These are phyloP conservation scores for Monilinia laxa DNA, from an alignment of 2,329 filamentous ascomycete species.

Conservation along the genomic window DNA sequence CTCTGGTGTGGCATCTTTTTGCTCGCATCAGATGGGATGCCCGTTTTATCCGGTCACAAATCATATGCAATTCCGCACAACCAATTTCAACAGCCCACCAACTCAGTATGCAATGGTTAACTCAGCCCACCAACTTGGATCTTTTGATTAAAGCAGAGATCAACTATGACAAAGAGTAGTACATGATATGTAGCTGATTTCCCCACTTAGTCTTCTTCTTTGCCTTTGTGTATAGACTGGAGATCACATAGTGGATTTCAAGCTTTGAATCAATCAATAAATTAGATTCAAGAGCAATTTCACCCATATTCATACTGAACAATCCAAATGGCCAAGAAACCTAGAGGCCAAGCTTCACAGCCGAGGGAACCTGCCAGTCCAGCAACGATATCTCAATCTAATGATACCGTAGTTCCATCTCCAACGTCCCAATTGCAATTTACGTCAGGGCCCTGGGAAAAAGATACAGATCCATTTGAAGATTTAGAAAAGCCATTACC, in stretches of 20 bases:
- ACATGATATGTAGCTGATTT: neutral
- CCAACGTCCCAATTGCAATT: neutral
- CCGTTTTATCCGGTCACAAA: conserved; percentile 1
- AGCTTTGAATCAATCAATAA: neutral
- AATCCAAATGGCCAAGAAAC: conserved; percentile 4
- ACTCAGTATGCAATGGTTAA: neutral
- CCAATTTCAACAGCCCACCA: neutral
- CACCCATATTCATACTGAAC: neutral
- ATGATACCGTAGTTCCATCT: neutral
- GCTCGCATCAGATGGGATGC: neutral
- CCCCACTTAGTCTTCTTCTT: neutral
- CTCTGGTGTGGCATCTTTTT: neutral
- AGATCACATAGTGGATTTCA: neutral
- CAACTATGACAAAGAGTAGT: neutral
- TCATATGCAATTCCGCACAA: neutral
- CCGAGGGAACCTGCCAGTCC: neutral
- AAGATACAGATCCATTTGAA: neutral
- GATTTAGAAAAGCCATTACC: conserved; percentile 5
- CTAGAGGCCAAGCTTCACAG: neutral
- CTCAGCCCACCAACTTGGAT: neutral
- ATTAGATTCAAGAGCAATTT: neutral
- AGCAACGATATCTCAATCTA: neutral
- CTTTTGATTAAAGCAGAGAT: neutral
- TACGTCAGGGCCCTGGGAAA: neutral
- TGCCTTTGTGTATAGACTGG: neutral